Conservation (phyloP, 2,329 filamentous ascomycete species). For the Alternaria conjuncta region DNA sequence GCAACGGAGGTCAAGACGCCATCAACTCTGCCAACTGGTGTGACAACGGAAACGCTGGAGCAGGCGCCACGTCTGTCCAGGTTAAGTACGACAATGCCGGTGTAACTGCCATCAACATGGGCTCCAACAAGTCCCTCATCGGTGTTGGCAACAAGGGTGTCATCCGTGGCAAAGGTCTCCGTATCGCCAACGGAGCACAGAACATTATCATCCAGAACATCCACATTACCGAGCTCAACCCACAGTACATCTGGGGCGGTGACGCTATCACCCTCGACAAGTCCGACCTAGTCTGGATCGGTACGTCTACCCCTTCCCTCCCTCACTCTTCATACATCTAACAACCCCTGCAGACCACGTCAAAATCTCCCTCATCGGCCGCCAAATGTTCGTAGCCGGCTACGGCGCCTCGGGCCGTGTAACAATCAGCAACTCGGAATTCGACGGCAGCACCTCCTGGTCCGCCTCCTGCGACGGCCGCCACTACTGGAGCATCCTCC, state of each 20-base stretch:
- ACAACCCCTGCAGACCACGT: slow-evolving; percentile 19
- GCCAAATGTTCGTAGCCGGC: slow-evolving; percentile 23
- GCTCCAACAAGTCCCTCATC: slow-evolving; percentile 51
- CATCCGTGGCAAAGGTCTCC: slow-evolving; percentile 33
- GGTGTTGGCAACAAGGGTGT: slow-evolving; percentile 49
- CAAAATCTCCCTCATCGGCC: slow-evolving; percentile 22
- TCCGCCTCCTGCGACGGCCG: slow-evolving; percentile 23
- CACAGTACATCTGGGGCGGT: slow-evolving; percentile 48
- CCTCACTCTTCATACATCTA: not conserved
- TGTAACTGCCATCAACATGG: slow-evolving; percentile 36
- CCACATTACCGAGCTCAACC: slow-evolving; percentile 46
- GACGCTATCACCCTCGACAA: slow-evolving; percentile 45
- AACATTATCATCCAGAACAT: slow-evolving; percentile 52
- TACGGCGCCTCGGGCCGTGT: slow-evolving; percentile 14
- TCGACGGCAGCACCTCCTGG: slow-evolving; percentile 23
- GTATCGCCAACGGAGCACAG: slow-evolving; percentile 17
- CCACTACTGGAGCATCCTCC: slow-evolving; percentile 25
- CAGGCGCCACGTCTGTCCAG: slow-evolving; percentile 11
- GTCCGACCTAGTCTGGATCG: slow-evolving; percentile 43
- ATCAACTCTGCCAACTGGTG: slow-evolving; percentile 56
- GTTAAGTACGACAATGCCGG: slow-evolving; percentile 43
- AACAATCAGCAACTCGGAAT: slow-evolving; percentile 26
- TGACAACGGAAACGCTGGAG: slow-evolving; percentile 16
- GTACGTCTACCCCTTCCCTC: not conserved
- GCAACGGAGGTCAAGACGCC: slow-evolving; percentile 63